These are phyloP conservation scores for Tetracentron sinense DNA, from an alignment of 164 flowering plant species.

Conservation along the genomic window DNA sequence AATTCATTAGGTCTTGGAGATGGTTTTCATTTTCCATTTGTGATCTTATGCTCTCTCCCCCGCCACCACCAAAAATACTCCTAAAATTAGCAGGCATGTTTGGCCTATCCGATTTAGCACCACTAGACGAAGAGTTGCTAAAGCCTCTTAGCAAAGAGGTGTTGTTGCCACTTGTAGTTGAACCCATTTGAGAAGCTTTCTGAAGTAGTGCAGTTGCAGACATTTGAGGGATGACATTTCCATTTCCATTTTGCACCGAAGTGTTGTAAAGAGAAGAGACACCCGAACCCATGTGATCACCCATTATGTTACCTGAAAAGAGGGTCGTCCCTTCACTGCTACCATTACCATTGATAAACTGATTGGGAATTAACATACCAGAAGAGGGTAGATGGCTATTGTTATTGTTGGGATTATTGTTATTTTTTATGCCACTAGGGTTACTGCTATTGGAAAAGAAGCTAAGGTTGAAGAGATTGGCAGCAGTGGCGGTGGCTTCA, in stretches of 20 bases:
- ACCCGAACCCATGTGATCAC: conserved; percentile 28
- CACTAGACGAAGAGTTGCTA: conserved; percentile 31
- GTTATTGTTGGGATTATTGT: conserved; percentile 21
- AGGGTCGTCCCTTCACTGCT: conserved; percentile 28
- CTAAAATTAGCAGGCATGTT: conserved; percentile 22
- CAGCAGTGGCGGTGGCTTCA: conserved; percentile 16
- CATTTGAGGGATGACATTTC: conserved; percentile 45
- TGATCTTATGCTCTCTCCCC: conserved; percentile 26
- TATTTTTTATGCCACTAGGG: too few relatives aligned
- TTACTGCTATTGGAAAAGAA: too few relatives aligned
- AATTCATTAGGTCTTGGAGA: conserved; percentile 57
- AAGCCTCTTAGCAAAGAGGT: conserved; percentile 44
- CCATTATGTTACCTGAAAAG: conserved; percentile 38
- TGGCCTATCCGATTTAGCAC: conserved; percentile 23
- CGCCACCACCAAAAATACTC: conserved; percentile 15
- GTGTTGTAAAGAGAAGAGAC: conserved; percentile 35
- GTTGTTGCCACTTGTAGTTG: conserved; percentile 49
- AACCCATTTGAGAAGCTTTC: conserved; percentile 78
- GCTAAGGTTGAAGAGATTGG: conserved; percentile 52
- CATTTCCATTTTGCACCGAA: conserved; percentile 30
- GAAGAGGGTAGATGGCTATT: conserved; percentile 23
- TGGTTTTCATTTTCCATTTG: conserved; percentile 37
- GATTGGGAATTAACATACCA: conserved; percentile 30
- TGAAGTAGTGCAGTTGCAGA: conserved; percentile 88
- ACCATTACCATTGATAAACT: conserved; percentile 29